Evolutionary conservation across 148 eudicot genomes (phyloP), one percentile per base, ranked within the genome.

Genomic region (Chenopodium album): DNA sequence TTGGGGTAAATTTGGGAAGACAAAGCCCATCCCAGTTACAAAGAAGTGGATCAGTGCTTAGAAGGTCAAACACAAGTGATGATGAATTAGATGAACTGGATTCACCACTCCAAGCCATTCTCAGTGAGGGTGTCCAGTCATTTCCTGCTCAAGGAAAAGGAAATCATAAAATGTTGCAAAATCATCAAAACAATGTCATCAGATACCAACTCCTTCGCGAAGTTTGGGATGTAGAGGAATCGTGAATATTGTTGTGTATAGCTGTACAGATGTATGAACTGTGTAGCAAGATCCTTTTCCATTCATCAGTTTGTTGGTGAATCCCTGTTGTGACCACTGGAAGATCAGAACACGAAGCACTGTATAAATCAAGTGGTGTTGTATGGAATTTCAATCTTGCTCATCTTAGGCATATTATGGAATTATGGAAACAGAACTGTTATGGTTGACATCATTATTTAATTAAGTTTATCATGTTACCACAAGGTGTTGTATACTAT

Each of bases 51-150:
- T 94, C 90, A 2, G 83, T 91, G 78, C 91, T 90, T n/a, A 88
- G 79, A 74, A 94, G 88, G 82, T 92, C 97, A 73, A 91, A 94
- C 84, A 96, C 97, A 2, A 96, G 98, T 32, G 99, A 96, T 28
- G 95, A 96, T 64, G 98, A 94, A 67, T 88, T 96, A 23, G 97
- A 94, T 70, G 94, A 91, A 78, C 80, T 96, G 73, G 91, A 89
- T 81, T 94, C 95, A 32, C 97, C 98, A 31, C 82, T 93, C 65
- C 85, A 66, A 73, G 77, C 88, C 13, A 83, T 90, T 32, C 46
- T 90, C 16, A 75, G 71, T 59, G 88, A 82, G 68, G 73, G 81
- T 73, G 73, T 80, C 17, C 82, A 32, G 3, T 64, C 74, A 9
- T 77, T 84, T 10, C 80, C 87, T 67, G 44, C 85, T 82, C 82